Evolutionary conservation across 768 basidiomycete species (phyloP), one percentile per base, ranked within the genome.

Genomic region (Sistotremastrum suecicum): DNA sequence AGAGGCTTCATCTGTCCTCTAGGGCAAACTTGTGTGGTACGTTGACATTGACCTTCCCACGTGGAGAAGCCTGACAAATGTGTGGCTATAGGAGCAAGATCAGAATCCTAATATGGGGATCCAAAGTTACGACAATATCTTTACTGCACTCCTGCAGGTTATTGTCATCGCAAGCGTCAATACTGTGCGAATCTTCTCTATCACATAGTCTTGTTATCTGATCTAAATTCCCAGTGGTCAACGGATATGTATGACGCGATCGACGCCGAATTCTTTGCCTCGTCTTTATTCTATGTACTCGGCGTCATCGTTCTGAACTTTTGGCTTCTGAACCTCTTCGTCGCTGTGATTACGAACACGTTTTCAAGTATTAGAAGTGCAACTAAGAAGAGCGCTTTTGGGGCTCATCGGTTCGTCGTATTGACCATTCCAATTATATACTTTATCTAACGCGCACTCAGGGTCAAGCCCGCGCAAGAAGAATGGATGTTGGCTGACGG

Each of bases 271-370:
- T 92, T 81, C 62, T 86, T 83, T 58, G 64, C 81, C n/a, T 86
- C 89, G 1, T 82, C 75, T 50, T 67, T 91, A 48, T 97, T 87
- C 65, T 95, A 87, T 66, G 80, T 97, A 49, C 63, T 78, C 32
- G 80, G 80, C 45, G 67, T 97, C 49, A 65, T 98, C 51, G 73
- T 95, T 28, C 71, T 97, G 54, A 94, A 97, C 61, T 88, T 95
- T 59, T 89, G 87, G 87, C 69, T 94, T 48, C 81, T 92, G 68
- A 90, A 91, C 58, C 62, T 95, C 39, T 84, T 92, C 58, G 87
- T 95, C 46, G 91, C 92, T 11, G 90, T 95, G n/a, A 92, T 94
- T 51, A 88, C 89, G 31, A 84, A 89, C 56, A 86, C 87, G 0
- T 98, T 98, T 59, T 77, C 78, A 11, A 85, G 83, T 10, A 95